Evolutionary conservation across 129 eudicot species (phyloP).

Genomic region (Sambucus nigra): DNA sequence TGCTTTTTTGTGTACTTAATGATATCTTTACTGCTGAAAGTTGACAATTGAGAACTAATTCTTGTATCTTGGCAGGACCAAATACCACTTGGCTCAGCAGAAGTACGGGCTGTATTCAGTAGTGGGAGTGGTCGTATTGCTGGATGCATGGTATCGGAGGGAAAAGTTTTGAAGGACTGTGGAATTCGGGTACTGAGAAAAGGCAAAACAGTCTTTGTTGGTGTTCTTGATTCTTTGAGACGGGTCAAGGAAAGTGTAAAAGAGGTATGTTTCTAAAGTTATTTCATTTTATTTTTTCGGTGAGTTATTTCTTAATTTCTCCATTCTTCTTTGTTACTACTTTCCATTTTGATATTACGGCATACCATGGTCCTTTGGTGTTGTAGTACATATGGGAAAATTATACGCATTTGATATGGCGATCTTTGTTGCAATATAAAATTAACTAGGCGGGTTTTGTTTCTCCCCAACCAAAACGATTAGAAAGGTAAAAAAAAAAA

Average conservation of each 20-base stretch:
- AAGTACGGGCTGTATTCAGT: slow-evolving; percentile 83
- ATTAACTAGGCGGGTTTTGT: too few species aligned
- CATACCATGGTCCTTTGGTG: background rate
- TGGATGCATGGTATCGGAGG: slow-evolving; percentile 94
- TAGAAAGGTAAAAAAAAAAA: too few species aligned
- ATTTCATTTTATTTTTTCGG: background rate
- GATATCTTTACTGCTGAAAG: background rate
- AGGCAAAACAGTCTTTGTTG: slow-evolving; percentile 55
- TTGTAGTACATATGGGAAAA: too few species aligned
- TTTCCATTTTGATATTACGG: background rate
- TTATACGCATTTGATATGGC: too few species aligned
- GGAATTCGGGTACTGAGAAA: slow-evolving; percentile 71
- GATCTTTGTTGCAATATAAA: too few species aligned
- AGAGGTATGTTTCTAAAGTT: slow-evolving; percentile 48
- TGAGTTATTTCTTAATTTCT: too few species aligned
- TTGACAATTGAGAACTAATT: slow-evolving; percentile 4
- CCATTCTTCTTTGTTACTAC: too few species aligned
- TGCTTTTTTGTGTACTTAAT: background rate
- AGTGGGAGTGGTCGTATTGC: slow-evolving; percentile 95
- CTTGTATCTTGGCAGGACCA: slow-evolving; percentile 51
- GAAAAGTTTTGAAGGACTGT: slow-evolving; percentile 73
- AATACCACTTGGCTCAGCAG: slow-evolving; percentile 72
- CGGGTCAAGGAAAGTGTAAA: slow-evolving; percentile 85
- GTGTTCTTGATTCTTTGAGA: slow-evolving; percentile 70
- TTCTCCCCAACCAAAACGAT: too few species aligned